Evolutionary conservation across 1,139 yeast genomes (phyloP).

Genomic region (Candida tetrigidarum): DNA sequence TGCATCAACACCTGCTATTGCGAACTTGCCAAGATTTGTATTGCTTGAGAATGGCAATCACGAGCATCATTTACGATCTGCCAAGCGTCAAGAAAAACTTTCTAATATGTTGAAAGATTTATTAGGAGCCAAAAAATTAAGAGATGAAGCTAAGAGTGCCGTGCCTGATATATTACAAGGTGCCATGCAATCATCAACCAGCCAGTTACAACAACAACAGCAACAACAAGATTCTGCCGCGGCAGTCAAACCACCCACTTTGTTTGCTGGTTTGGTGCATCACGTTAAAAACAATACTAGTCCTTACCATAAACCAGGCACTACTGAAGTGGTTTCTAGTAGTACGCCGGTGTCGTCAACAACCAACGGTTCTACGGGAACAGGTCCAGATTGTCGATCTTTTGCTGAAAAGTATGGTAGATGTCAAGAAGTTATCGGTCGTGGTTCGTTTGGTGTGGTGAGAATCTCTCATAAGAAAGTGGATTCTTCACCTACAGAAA

Average conservation of each 20-base stretch:
- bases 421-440: slow-evolving; percentile 53
- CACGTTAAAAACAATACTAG: slow-evolving; percentile 52
- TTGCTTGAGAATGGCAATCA: slow-evolving; percentile 71
- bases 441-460: slow-evolving; percentile 54
- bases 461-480: slow-evolving; percentile 47
- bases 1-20: not conserved
- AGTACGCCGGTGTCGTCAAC: not conserved
- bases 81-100: slow-evolving; percentile 87
- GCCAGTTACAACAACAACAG: slow-evolving; percentile 17
- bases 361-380: not conserved
- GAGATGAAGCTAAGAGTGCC: slow-evolving; percentile 83
- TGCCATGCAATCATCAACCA: slow-evolving; percentile 16
- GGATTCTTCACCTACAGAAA: slow-evolving; percentile 24
- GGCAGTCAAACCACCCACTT: slow-evolving; percentile 61
- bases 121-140: slow-evolving; percentile 76
- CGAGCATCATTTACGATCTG: slow-evolving; percentile 75
- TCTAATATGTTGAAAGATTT: slow-evolving; percentile 86
- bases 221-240: slow-evolving; percentile 12
- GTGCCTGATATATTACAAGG: slow-evolving; percentile 63
- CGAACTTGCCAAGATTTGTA: slow-evolving; percentile 47
- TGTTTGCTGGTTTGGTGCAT: slow-evolving; percentile 79
- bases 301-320: slow-evolving; percentile 26
- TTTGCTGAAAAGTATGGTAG: slow-evolving; percentile 55
- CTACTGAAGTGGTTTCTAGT: slow-evolving; percentile 9
- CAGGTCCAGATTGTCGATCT: slow-evolving; percentile 36